These are phyloP conservation scores for Cordyceps cateniannulata DNA, from an alignment of 2,329 filamentous ascomycete species.

Conservation along the genomic window DNA sequence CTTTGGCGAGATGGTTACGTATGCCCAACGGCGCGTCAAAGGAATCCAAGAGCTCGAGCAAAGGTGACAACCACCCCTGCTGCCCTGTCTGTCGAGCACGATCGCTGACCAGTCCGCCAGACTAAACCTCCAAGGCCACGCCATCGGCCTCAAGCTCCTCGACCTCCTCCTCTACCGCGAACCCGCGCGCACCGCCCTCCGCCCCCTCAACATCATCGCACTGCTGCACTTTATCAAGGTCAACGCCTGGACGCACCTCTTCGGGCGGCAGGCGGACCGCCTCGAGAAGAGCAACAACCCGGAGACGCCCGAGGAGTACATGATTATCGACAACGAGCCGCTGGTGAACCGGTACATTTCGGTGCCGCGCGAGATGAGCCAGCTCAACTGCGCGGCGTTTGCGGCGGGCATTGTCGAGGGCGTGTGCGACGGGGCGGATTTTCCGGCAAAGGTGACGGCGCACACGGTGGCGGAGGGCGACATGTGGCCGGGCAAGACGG, in stretches of 20 bases:
- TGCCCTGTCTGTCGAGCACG: neutral
- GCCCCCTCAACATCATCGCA: conserved; percentile 81
- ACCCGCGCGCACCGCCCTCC: conserved; percentile 60
- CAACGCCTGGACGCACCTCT: conserved; percentile 86
- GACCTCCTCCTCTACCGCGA: conserved; percentile 89
- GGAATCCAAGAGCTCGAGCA: conserved; percentile 92
- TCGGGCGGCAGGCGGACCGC: conserved; percentile 82
- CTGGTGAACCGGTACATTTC: conserved; percentile 91
- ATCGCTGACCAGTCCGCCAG: conserved; percentile 36
- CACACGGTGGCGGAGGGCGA: conserved; percentile 70
- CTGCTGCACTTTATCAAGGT: conserved; percentile 95
- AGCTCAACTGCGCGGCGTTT: conserved; percentile 93
- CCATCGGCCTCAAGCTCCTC: conserved; percentile 87
- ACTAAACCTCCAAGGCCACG: conserved; percentile 85
- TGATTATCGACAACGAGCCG: conserved; percentile 98
- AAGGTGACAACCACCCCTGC: conserved; percentile 46
- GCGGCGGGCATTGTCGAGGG: conserved; percentile 91
- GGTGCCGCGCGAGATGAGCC: conserved; percentile 90
- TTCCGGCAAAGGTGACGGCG: conserved; percentile 81
- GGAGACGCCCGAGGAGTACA: conserved; percentile 87
- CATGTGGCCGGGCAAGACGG: conserved; percentile 94
- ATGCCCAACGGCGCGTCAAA: conserved; percentile 84
- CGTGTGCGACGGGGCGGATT: conserved; percentile 87
- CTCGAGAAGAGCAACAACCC: conserved; percentile 82
- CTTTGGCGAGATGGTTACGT: conserved; percentile 93